Evolutionary conservation across 2,329 filamentous ascomycete genomes (phyloP).

Genomic region (Leptographium procerum): DNA sequence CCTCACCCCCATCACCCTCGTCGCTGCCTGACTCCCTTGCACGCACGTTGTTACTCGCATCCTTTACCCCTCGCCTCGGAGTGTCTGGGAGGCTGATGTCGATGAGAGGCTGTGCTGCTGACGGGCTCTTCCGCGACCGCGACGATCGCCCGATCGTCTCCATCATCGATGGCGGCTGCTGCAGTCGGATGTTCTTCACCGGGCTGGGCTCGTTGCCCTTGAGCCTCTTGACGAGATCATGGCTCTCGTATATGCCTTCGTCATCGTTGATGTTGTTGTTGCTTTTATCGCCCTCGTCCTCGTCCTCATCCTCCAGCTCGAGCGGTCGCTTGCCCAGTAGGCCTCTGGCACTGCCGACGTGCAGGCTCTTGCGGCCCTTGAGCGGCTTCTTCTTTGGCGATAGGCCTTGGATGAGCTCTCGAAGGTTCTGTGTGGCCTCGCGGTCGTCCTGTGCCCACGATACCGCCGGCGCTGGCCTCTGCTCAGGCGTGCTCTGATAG

Average conservation of each 20-base stretch:
- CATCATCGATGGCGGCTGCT: slow-evolving; percentile 55
- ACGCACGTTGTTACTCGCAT: slow-evolving; percentile 15
- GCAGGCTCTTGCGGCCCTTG: slow-evolving; percentile 62
- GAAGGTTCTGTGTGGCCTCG: slow-evolving; percentile 56
- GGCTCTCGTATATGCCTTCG: slow-evolving; percentile 41
- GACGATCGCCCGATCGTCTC: slow-evolving; percentile 52
- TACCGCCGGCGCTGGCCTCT: too few species aligned
- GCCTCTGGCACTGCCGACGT: slow-evolving; percentile 62
- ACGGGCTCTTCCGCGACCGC: slow-evolving; percentile 35
- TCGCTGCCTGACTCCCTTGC: slow-evolving; percentile 15
- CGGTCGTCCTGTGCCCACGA: slow-evolving; percentile 43
- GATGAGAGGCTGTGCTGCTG: slow-evolving; percentile 22
- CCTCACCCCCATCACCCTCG: too few species aligned
- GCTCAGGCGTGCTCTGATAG: too few species aligned
- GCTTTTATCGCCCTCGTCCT: slow-evolving; percentile 22
- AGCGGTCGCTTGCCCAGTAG: slow-evolving; percentile 62
- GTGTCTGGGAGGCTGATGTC: slow-evolving; percentile 16
- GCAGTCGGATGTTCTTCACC: slow-evolving; percentile 62
- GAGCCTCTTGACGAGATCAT: slow-evolving; percentile 54
- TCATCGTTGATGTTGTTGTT: slow-evolving; percentile 16
- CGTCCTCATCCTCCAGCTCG: slow-evolving; percentile 54
- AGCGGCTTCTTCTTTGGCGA: slow-evolving; percentile 62
- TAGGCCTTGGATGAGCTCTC: slow-evolving; percentile 66
- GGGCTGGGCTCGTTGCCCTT: slow-evolving; percentile 64
- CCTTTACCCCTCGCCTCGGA: too few species aligned